phyloP scores from a whole-genome alignment of 2,329 filamentous ascomycete genomes.

The Microcyclospora tardicrescens region DNA sequence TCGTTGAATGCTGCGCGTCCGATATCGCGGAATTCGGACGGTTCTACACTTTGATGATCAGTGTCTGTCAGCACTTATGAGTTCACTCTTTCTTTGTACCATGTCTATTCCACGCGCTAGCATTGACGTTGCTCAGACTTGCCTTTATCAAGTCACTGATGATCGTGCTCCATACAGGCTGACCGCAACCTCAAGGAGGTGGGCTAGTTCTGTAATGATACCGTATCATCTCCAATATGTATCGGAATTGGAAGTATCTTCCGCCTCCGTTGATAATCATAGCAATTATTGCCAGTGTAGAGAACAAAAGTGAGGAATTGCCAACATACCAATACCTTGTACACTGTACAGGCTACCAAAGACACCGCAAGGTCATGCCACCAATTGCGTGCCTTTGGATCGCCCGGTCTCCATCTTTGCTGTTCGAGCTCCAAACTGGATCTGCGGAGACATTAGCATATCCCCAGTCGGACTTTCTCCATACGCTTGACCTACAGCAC shows the following conservation, averaged over 20 bases:
- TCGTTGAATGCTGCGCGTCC: too few relatives aligned
- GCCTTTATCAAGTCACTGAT: conserved; percentile 18
- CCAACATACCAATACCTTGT: conserved; percentile 1
- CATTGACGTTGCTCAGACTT: conserved; percentile 15
- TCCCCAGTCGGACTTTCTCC: neutral
- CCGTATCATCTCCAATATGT: conserved; percentile 15
- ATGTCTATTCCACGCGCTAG: too few relatives aligned
- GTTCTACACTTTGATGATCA: too few relatives aligned
- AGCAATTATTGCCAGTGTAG: too few relatives aligned
- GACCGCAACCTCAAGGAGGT: conserved; percentile 12
- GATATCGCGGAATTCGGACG: too few relatives aligned
- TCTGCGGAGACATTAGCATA: conserved; percentile 15
- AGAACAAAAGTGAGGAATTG: neutral
- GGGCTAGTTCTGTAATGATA: conserved; percentile 14
- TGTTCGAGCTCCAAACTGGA: conserved; percentile 32
- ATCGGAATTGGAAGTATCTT: neutral
- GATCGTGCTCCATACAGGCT: conserved; percentile 6
- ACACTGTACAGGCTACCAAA: neutral
- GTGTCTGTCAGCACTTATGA: too few relatives aligned
- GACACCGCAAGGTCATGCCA: conserved; percentile 18
- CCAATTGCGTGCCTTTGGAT: conserved; percentile 34
- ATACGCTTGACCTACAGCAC: conserved; percentile 49
- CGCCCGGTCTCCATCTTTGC: conserved; percentile 37
- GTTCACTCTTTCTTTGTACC: too few relatives aligned
- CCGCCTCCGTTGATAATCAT: too few relatives aligned